Evolutionary conservation across 805 yeast species (phyloP), one percentile per base, ranked within the genome.

Genomic region (Ogataea saltuana): DNA sequence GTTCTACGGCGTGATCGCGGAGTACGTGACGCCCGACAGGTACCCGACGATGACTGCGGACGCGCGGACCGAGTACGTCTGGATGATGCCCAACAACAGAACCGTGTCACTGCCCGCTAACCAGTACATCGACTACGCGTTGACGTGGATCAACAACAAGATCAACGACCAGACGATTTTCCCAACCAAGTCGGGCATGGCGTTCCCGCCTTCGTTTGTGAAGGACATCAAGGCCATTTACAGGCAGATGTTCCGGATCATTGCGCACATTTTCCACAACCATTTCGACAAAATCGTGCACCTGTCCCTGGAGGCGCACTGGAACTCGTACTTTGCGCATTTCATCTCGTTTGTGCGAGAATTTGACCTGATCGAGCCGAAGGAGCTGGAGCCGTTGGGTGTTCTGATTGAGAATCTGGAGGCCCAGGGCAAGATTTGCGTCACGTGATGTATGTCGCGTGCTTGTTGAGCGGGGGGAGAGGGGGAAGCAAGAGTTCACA

Each of bases 1-100:
- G 59, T 89, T 91, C 57, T 89, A 88, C 61, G 95, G 93, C 1
- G 85, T 89, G n/a, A 77, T 93, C 33, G 77, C 89, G 2, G 98
- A 91, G 54, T 89, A 87, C 55, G 88, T 91, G 30, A 88, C 96
- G 2, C 90, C 96, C 0, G 95, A 87, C 55, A 77, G 83, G 21
- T 88, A 83, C 56, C 96, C 96, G 10, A 83, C 91, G 1, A 93
- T 93, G 99, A 88, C 81, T 55, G 99, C 98, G 0, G 99, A 97
- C 4, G 88, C 96, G 2, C 83, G 83, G 45, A 83, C 90, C 4
- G 96, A 89, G 56, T 93, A 93, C 58, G 68, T 87, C 26, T 93
- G 98, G 97, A 76, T 88, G 16, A 74, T 80, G 32, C 78, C 83
- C 43, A 60, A 58, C 30, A 87, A 86, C 35, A 87, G 88, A 62